Evolutionary conservation across 2,329 filamentous ascomycete genomes (phyloP), one percentile per base, ranked within the genome.

Genomic region (Sporothrix dimorphospora): DNA sequence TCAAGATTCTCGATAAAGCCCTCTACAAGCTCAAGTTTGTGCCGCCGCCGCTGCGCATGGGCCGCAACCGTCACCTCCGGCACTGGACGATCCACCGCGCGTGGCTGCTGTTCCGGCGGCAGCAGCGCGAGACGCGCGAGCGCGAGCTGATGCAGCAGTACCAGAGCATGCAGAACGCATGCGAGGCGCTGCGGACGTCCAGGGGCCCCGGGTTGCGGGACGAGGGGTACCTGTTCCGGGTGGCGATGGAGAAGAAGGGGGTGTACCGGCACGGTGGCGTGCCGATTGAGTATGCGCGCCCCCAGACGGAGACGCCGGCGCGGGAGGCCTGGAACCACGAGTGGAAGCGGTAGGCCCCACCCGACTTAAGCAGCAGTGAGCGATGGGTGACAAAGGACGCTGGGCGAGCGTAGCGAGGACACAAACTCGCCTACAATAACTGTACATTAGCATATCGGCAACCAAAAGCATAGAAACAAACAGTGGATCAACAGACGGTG

Each of bases 51-150:
- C 88, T 99, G 75, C 92, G 94, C 78, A 94, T 98, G 88, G 94
- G 90, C 53, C 94, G 95, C 77, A 92, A 92, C 81, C 91, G 96
- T 72, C 88, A 90, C 82, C 90, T 99, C 75, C 93, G 96, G 63
- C 96, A 99, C 86, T 99, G 96, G 96, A 98, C 96, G 69, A 98
- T 99, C 82, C 94, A 98, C 85, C 94, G 96, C 77, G 95, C 95
- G 27, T 98, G 94, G 94, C 87, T 93, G 78, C 86, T 98, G 40
- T 92, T 91, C 83, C 90, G 91, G 77, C 87, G 90, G 76, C 88
- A 92, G 79, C 87, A 90, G 77, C 90, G 90, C 66, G 85, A 87
- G 75, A 83, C 84, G 47, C 86, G 89, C 69, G 87, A 92, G 79
- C 83, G 86, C 71, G 93, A 94, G 80, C 87, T 98, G 63, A 89